These are phyloP conservation scores for Cyberlindnera mrakii DNA, from an alignment of 805 yeast species.

Conservation along the genomic window DNA sequence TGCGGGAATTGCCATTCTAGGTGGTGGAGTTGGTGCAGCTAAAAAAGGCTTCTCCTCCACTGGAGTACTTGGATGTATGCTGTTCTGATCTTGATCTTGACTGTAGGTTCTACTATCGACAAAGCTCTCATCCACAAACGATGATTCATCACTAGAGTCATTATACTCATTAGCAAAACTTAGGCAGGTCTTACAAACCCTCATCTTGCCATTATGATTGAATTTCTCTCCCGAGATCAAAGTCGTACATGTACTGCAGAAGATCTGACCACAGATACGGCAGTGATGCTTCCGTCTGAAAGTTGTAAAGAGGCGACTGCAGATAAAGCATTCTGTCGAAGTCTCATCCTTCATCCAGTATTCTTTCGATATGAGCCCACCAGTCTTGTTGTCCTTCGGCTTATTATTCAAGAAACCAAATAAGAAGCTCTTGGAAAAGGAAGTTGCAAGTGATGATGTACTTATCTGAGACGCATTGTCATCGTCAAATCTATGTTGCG, in stretches of 20 bases:
- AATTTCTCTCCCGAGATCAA: conserved; percentile 62
- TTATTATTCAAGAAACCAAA: conserved; percentile 34
- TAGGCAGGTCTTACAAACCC: conserved; percentile 73
- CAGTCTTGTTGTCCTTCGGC: conserved; percentile 18
- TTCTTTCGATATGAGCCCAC: conserved; percentile 42
- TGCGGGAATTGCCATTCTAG: conserved; percentile 78
- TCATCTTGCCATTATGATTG: conserved; percentile 58
- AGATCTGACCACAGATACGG: conserved; percentile 92
- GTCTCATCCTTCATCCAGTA: conserved; percentile 97
- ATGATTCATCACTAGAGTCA: conserved; percentile 63
- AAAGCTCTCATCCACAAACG: conserved; percentile 32
- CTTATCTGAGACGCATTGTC: conserved; percentile 31
- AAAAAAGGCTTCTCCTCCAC: conserved; percentile 16
- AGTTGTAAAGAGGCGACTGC: conserved; percentile 75
- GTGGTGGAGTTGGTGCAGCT: conserved; percentile 50
- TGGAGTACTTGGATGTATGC: conserved; percentile 13
- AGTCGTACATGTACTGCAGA: conserved; percentile 77
- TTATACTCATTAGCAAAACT: conserved; percentile 59
- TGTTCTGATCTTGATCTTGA: conserved; percentile 15
- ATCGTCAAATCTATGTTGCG: conserved; percentile 24
- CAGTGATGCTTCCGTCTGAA: conserved; percentile 93
- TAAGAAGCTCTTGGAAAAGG: conserved; percentile 35
- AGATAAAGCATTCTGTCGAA: conserved; percentile 80
- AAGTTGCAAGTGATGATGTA: conserved; percentile 36
- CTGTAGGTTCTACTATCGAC: conserved; percentile 15